Evolutionary conservation across 2,329 filamentous ascomycete species (phyloP), one percentile per base, ranked within the genome.

Genomic region (Penicillium sp.): DNA sequence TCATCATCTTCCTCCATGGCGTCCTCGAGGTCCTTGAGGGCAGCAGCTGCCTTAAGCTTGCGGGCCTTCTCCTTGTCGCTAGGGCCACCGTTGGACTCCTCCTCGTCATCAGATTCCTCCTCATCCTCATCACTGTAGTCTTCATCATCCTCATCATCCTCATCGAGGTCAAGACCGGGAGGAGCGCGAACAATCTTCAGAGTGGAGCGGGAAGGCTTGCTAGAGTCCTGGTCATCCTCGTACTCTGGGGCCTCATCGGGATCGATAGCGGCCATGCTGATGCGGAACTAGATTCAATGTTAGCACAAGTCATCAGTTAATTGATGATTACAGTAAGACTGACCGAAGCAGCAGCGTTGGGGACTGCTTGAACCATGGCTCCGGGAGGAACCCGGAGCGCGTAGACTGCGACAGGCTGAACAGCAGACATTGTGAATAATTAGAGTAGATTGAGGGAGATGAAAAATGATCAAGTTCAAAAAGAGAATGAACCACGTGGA

Each of bases 241-340:
- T 82, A 81, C 75, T 91, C 84, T 36, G 87, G 83, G 67, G 86
- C 82, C 68, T 90, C 90, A 70, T 86, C 91, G 57, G 94, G 94
- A 75, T 99, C 93, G 75, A 99, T 88, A 65, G 94, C 94, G 70
- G 95, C 94, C 94, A 99, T 99, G 70, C 92, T 97, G 72, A 99
- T 91, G 75, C 91, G 91, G 80, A 97, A 95, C 92, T 96, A 70
- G 4, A 49, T 33, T 25, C 5, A 36, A 44, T 48, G 44, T 63
- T 43, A 66, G 59, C 43, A 40, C 13, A 16, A 43, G 23, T 5
- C 25, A 45, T 53, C 3, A 36, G 4, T 16, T 8, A 4, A 46
- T 54, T 19, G 36, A 25, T 21, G 29, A 29, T 47, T 36, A 27
- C 11, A 34, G 38, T 34, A 48, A 60, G 50, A 84, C 89, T 82